Percentiles rank a stretch among this genome's conserved stretches.
Conservation (phyloP, 2,329 filamentous ascomycete species). For the Tympanopsis confertula region DNA sequence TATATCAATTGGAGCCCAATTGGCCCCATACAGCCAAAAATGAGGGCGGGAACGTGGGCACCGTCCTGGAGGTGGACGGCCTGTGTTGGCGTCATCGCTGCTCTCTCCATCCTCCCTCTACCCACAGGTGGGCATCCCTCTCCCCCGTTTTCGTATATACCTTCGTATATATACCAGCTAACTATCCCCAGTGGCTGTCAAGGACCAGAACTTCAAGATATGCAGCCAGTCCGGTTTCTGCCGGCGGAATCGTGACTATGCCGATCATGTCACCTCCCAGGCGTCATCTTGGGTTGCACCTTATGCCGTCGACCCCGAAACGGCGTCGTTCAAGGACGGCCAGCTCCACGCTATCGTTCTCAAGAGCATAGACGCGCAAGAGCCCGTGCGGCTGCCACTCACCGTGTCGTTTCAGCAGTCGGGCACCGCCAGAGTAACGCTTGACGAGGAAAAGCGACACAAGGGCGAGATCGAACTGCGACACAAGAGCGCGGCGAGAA, state of each 20-base stretch:
- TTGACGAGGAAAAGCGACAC: slow-evolving; percentile 84
- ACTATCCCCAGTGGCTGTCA: slow-evolving; percentile 57
- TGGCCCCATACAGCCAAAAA: too few relatives aligned
- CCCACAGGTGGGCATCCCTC: too few relatives aligned
- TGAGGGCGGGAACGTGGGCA: too few relatives aligned
- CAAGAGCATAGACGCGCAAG: slow-evolving; percentile 55
- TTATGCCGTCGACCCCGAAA: slow-evolving; percentile 63
- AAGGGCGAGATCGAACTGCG: slow-evolving; percentile 81
- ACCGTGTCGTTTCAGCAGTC: slow-evolving; percentile 82
- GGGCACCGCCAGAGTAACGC: slow-evolving; percentile 72
- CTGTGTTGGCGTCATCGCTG: background rate
- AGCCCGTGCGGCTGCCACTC: slow-evolving; percentile 60
- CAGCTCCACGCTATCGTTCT: slow-evolving; percentile 70
- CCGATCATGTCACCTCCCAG: slow-evolving; percentile 59
- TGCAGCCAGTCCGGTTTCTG: slow-evolving; percentile 95
- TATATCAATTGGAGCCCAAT: too few relatives aligned
- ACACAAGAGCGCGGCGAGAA: slow-evolving; percentile 71
- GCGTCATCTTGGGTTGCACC: slow-evolving; percentile 66
- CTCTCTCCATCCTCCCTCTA: background rate
- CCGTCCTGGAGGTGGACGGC: background rate
- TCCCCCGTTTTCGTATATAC: background rate
- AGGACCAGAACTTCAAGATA: slow-evolving; percentile 94
- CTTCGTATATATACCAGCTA: too few relatives aligned
- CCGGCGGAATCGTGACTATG: slow-evolving; percentile 82
- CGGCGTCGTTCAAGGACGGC: slow-evolving; percentile 67